Evolutionary conservation across 2,329 filamentous ascomycete genomes (phyloP), one percentile per base, ranked within the genome.

Genomic region (Alternaria burnsii): DNA sequence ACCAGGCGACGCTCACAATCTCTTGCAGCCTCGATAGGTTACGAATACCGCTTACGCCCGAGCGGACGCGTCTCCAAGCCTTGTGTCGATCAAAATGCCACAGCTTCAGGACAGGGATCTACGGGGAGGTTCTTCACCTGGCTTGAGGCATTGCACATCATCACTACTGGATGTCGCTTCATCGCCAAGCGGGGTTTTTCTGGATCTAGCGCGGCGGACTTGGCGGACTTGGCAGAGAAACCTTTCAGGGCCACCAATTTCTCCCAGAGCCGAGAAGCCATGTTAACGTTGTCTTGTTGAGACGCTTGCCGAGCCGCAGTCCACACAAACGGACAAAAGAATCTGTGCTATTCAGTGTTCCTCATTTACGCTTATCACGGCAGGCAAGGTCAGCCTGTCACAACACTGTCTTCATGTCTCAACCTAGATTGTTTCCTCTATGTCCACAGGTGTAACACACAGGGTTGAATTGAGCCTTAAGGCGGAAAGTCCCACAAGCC

Each of bases 401-500:
- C 36, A 34, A 54, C 18, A 44, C 30, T 18, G 20, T 20, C 28
- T 24, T 36, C 7, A 12, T 56, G 26, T 51, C 36, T 43, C 34
- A 28, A 55, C 43, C 41, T 47, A 34, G 12, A 20, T 36, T 42
- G 26, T 51, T 28, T 43, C 28, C 54, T 42, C 28, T 26, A 51
- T 11, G 16, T 24, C 54, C 28, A 56, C 5, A 42, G 40, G 28
- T 50, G 54, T 56, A 34, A 51, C 38, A 51, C 20, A 56, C 54
- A 56, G 38, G 38, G 46, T 43, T 11, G 18, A 22, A 51, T 26
- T 16, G 38, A 36, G 53, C 53, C 22, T 26, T 26, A 30, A 56
- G 44, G 54, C 54, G 26, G 44, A 43, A 51, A 56, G 46, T 56
- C 54, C 24, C 44, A 50, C 54, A 51, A 36, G 44, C 18, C 36